Base-by-base conservation (phyloP, 768 basidiomycete genomes). In the Symmetrospora coprosmae region DNA sequence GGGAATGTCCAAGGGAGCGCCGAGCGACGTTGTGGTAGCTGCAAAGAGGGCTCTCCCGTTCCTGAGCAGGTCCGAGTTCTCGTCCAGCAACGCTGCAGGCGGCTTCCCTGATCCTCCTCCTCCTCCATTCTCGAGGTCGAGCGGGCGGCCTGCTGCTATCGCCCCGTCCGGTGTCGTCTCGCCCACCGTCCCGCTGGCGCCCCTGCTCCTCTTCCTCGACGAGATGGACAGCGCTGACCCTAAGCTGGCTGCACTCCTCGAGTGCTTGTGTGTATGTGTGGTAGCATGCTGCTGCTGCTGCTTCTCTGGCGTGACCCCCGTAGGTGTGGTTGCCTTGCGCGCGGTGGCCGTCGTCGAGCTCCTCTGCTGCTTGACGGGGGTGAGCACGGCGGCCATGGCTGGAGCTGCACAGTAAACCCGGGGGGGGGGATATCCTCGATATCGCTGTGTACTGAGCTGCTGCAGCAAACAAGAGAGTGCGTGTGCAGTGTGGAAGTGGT, bases 11-110 rank as follows among this genome's bases (percentile, higher is more conserved):
- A 33, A 39, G 4, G 55, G 55, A 3, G 55, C 55, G 4, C 39
- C 55, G 5, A 58, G 55, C 8, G 40, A 31, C 6, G 55, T 58
- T 31, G 55, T 58, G 4, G 55, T 58, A 30, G 55, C 55, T 21
- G 28, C 37, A 30, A 43, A 45, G 3, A 58, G 43, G 3, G 55
- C 55, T 11, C 55, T 6, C 19, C 55, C 55, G 23, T 58, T 58
- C 28, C 28, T 43, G 30, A 46, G 31, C 5, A 58, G 30, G n/a
- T 43, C 43, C 9, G 13, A 13, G 16, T 46, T 23, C 25, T 46
- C 11, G 43, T 46, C 25, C 13, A 38, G 37, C n/a, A n/a, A n/a
- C n/a, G n/a, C n/a, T n/a, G n/a, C 49, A 13, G 23, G 28, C 8
- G 38, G 49, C 14, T 50, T 35, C 9, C 25, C n/a, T 46, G 17